phyloP scores from a whole-genome alignment of 495 filamentous ascomycete genomes.

The Talaromyces wortmannii region DNA sequence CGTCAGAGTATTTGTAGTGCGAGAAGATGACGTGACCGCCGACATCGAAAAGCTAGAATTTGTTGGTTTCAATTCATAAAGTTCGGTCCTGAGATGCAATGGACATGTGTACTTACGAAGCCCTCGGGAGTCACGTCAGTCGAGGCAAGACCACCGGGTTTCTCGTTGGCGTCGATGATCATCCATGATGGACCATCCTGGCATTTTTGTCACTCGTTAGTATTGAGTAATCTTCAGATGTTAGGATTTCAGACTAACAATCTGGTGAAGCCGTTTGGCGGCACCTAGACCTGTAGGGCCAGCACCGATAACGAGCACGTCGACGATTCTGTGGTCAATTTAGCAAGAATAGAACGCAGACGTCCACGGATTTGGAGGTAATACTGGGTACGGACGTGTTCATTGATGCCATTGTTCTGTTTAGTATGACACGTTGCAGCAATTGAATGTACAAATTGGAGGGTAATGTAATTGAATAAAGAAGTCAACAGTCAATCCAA shows the following conservation, averaged over 20 bases:
- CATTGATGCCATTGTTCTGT: too few relatives aligned
- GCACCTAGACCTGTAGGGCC: slow-evolving; percentile 95
- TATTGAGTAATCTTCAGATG: slow-evolving; percentile 5
- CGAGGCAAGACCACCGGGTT: slow-evolving; percentile 91
- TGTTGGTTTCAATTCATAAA: too few relatives aligned
- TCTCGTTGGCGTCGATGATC: slow-evolving; percentile 90
- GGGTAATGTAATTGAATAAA: too few relatives aligned
- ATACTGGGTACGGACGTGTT: too few relatives aligned
- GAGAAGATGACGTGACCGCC: slow-evolving; percentile 99
- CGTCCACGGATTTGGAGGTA: too few relatives aligned
- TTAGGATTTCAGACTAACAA: slow-evolving; percentile 51
- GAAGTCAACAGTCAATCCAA: too few relatives aligned
- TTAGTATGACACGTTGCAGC: too few relatives aligned
- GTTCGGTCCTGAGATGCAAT: too few relatives aligned
- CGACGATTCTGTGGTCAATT: too few relatives aligned
- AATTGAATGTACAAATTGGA: too few relatives aligned
- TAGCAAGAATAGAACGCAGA: too few relatives aligned
- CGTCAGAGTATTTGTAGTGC: slow-evolving; percentile 99
- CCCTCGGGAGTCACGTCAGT: slow-evolving; percentile 94
- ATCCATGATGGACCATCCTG: slow-evolving; percentile 91
- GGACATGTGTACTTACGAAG: slow-evolving; percentile 94
- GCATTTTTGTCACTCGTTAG: slow-evolving; percentile 13
- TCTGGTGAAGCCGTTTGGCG: slow-evolving; percentile 93
- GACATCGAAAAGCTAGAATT: slow-evolving; percentile 99
- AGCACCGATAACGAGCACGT: slow-evolving; percentile 96